These are phyloP conservation scores for Aureobasidium leucospermi DNA, from an alignment of 2,329 filamentous ascomycete genomes.

Conservation along the genomic window DNA sequence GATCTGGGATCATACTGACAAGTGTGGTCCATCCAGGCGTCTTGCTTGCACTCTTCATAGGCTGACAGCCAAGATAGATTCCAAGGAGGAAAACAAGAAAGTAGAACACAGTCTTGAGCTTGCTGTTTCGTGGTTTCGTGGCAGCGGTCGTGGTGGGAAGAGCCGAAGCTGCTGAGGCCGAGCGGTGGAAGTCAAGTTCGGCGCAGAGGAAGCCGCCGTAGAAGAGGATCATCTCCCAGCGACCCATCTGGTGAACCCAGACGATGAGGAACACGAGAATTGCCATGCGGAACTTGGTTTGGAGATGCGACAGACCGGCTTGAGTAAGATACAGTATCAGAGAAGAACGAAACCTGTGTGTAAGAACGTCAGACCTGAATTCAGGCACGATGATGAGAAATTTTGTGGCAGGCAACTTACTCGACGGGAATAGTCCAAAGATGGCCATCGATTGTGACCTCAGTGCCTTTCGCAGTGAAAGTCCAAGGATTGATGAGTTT, in stretches of 20 bases:
- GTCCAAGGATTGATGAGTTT: slow-evolving; percentile 13
- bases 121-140: neutral
- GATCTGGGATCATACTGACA: neutral
- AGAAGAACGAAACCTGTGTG: slow-evolving; percentile 38
- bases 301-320: slow-evolving; percentile 29
- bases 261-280: slow-evolving; percentile 33
- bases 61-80: neutral
- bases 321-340: slow-evolving; percentile 51
- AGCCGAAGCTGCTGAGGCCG: neutral
- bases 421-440: slow-evolving; percentile 48
- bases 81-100: neutral
- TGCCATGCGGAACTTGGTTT: slow-evolving; percentile 29
- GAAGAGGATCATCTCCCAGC: slow-evolving; percentile 52
- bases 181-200: slow-evolving; percentile 43
- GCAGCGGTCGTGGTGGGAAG: neutral
- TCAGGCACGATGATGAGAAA: slow-evolving; percentile 44
- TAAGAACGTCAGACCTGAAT: neutral
- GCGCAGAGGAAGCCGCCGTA: slow-evolving; percentile 48
- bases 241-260: slow-evolving; percentile 39
- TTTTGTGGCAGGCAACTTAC: neutral
- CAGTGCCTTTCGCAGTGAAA: neutral
- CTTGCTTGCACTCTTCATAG: neutral
- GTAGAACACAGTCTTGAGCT: neutral
- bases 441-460: slow-evolving; percentile 38
- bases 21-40: neutral